These are phyloP conservation scores for Diospyros kaki DNA, from an alignment of 148 eudicot species.

Conservation along the genomic window DNA sequence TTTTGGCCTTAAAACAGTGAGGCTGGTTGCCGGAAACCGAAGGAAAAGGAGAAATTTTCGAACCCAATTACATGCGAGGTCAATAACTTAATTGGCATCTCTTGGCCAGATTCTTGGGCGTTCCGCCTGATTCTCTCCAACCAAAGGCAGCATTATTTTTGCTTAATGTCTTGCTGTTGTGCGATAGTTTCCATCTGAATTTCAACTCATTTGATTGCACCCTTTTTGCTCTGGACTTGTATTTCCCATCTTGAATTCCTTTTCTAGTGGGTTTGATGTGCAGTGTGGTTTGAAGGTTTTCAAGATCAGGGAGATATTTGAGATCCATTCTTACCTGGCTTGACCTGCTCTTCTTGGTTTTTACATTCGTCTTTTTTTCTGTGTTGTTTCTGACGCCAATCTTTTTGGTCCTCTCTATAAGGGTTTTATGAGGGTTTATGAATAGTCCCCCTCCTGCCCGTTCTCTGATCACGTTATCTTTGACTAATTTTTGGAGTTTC, in stretches of 20 bases:
- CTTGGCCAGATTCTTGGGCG: neutral
- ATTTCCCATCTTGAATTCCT: neutral
- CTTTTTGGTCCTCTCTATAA: slow-evolving; percentile 3
- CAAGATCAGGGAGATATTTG: neutral
- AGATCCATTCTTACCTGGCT: slow-evolving; percentile 12
- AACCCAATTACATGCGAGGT: neutral
- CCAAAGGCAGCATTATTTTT: neutral
- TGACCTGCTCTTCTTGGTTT: neutral
- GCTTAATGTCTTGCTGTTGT: neutral
- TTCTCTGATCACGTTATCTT: neutral
- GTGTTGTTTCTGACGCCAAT: neutral
- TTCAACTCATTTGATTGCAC: neutral
- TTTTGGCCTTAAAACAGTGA: neutral
- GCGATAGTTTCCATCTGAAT: neutral
- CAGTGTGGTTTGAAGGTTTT: neutral
- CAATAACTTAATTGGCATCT: neutral
- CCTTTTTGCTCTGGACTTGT: slow-evolving; percentile 6
- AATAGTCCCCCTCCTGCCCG: neutral
- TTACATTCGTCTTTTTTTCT: neutral
- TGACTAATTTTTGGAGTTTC: neutral
- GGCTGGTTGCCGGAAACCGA: neutral
- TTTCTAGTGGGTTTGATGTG: slow-evolving; percentile 27
- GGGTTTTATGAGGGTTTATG: slow-evolving; percentile 24
- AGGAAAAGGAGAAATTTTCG: neutral
- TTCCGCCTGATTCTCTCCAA: neutral